Percentiles rank a stretch among this genome's conserved stretches.
Evolutionary conservation across 495 filamentous ascomycete genomes (phyloP).

Genomic region (Aspergillus saccharolyticus): DNA sequence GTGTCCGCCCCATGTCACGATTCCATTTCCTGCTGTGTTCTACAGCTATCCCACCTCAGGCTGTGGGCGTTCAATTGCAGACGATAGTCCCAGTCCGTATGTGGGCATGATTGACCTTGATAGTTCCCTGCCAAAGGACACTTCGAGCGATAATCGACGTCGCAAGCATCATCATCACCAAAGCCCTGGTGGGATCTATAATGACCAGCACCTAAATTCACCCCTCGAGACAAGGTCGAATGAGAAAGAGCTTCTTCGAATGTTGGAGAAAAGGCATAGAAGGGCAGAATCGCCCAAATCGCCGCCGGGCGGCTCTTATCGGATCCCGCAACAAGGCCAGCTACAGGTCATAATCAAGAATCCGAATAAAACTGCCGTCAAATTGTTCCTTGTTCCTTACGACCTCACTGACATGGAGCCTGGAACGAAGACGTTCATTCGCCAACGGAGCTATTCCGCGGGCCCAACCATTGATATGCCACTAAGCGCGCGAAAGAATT

Average conservation of each 20-base stretch:
- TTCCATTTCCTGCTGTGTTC: slow-evolving; percentile 95
- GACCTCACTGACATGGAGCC: slow-evolving; percentile 93
- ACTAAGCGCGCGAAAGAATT: slow-evolving; percentile 45
- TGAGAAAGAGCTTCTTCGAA: slow-evolving; percentile 26
- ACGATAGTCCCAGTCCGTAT: slow-evolving; percentile 91
- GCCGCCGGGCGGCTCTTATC: slow-evolving; percentile 81
- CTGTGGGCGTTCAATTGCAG: slow-evolving; percentile 52
- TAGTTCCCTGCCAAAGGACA: slow-evolving; percentile 55
- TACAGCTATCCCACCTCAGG: slow-evolving; percentile 78
- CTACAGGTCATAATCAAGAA: slow-evolving; percentile 97
- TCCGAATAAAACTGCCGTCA: slow-evolving; percentile 92
- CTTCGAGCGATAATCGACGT: slow-evolving; percentile 37
- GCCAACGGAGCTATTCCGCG: slow-evolving; percentile 89
- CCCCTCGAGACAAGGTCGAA: slow-evolving; percentile 8
- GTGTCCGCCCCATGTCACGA: slow-evolving; percentile 85
- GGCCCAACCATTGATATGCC: slow-evolving; percentile 77
- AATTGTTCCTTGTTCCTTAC: slow-evolving; percentile 92
- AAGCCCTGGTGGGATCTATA: slow-evolving; percentile 36
- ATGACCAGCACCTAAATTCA: slow-evolving; percentile 13
- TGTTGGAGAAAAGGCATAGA: slow-evolving; percentile 50
- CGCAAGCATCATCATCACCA: slow-evolving; percentile 39
- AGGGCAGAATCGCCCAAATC: slow-evolving; percentile 65
- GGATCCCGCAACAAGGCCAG: slow-evolving; percentile 92
- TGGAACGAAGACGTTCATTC: slow-evolving; percentile 92
- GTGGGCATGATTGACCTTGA: slow-evolving; percentile 93